Conservation (phyloP, 164 flowering plant genomes). For the Vitis riparia region DNA sequence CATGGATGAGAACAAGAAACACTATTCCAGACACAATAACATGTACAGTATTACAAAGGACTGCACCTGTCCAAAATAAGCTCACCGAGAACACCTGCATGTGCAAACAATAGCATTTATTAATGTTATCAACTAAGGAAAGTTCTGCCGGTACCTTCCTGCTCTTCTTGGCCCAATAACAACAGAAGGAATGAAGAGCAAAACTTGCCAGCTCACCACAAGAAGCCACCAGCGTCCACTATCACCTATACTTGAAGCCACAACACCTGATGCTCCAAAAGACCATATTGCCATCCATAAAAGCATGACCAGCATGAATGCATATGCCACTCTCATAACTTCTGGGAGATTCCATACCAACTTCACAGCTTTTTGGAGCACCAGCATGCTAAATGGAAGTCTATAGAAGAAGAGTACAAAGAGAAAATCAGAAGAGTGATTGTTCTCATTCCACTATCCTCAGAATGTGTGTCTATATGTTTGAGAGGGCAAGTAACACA, state of each 20-base stretch:
- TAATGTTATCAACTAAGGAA: slow-evolving; percentile 5
- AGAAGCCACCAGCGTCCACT: slow-evolving; percentile 97
- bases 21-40: slow-evolving; percentile 98
- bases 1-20: slow-evolving; percentile 88
- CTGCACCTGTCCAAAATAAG: slow-evolving; percentile 99
- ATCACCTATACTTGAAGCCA: slow-evolving; percentile 83
- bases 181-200: slow-evolving; percentile 34
- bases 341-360: slow-evolving; percentile 91
- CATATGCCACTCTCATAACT: slow-evolving; percentile 76
- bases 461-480: too few relatives aligned
- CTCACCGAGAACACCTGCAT: slow-evolving; percentile 91
- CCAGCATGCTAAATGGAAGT: slow-evolving; percentile 95
- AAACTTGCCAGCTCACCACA: slow-evolving; percentile 99
- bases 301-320: slow-evolving; percentile 85
- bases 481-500: too few relatives aligned
- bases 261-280: slow-evolving; percentile 93
- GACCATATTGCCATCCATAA: slow-evolving; percentile 94
- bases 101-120: slow-evolving; percentile 14
- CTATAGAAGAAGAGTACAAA: slow-evolving; percentile 36
- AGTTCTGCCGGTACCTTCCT: slow-evolving; percentile 4
- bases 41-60: slow-evolving; percentile 92
- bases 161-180: slow-evolving; percentile 12
- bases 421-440: slow-evolving; percentile 1
- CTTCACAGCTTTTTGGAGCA: slow-evolving; percentile 85
- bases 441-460: neutral